Percentiles rank a stretch among this genome's conserved stretches.
Conservation (phyloP, 306 rosid species). For the Gastrolobium villosum region DNA sequence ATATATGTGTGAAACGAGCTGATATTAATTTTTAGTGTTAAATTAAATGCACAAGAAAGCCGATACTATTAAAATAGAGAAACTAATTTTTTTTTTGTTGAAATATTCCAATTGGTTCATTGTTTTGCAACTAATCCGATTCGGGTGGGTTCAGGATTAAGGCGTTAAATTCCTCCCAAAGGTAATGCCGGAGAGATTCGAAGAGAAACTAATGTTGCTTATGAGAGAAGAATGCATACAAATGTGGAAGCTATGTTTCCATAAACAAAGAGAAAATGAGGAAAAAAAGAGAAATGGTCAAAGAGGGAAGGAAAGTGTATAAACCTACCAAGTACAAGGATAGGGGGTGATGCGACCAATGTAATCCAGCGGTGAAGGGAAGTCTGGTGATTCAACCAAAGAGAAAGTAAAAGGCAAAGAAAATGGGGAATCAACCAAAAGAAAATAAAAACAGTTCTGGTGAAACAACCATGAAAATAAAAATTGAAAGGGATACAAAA, state of each 20-base stretch:
- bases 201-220: background rate
- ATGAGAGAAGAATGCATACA: slow-evolving; percentile 7
- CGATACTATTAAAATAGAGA: background rate
- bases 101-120: too few relatives aligned
- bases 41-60: background rate
- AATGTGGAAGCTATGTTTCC: background rate
- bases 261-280: background rate
- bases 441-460: slow-evolving; percentile 15
- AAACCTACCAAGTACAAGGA: background rate
- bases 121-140: too few relatives aligned
- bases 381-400: background rate
- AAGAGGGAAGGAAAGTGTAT: background rate
- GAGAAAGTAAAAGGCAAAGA: background rate
- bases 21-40: background rate
- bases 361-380: background rate
- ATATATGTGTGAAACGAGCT: background rate
- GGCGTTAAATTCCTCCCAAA: too few relatives aligned
- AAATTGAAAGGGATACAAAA: slow-evolving; percentile 33
- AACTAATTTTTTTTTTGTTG: too few relatives aligned
- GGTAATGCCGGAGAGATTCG: too few relatives aligned
- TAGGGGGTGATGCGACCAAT: background rate
- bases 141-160: too few relatives aligned
- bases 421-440: background rate
- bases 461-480: slow-evolving; percentile 38
- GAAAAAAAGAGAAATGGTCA: background rate